A percentile compares a stretch with the other conserved stretches of the same genome.
Evolutionary conservation across 345 rosid genomes (phyloP).

Genomic region (Arabidopsis arenosa): DNA sequence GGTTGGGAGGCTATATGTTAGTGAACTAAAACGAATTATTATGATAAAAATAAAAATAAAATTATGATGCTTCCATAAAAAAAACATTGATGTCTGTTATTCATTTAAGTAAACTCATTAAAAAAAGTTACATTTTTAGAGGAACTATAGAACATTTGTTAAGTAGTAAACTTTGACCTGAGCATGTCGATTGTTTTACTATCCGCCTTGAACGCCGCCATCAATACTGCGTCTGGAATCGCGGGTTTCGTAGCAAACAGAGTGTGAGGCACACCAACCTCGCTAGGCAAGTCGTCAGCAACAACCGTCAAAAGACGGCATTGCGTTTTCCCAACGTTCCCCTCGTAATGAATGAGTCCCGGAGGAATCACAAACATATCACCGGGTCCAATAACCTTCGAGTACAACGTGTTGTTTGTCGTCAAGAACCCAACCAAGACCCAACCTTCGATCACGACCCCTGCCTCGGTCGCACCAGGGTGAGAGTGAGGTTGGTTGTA

Average conservation of each 20-base stretch:
- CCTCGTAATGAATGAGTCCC: conserved; percentile 70
- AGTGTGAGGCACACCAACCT: conserved; percentile 43
- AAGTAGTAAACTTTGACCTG: conserved; percentile 57
- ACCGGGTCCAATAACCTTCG: conserved; percentile 55
- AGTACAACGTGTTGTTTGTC: conserved; percentile 52
- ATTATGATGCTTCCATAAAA: not conserved
- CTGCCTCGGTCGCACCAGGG: conserved; percentile 62
- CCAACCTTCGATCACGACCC: conserved; percentile 59
- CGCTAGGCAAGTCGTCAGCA: conserved; percentile 68
- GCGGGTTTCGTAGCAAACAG: conserved; percentile 58
- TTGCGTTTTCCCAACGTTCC: conserved; percentile 62
- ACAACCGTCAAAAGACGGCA: conserved; percentile 63
- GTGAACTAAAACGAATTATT: not conserved
- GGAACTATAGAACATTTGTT: not conserved
- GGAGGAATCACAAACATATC: conserved; percentile 68
- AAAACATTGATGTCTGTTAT: conserved; percentile 12
- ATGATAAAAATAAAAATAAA: not conserved
- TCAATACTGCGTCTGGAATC: conserved; percentile 60
- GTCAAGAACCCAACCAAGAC: conserved; percentile 66
- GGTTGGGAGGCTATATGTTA: not conserved
- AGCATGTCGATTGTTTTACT: conserved; percentile 51
- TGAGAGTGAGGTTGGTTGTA: conserved; percentile 76
- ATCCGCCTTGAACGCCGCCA: conserved; percentile 54
- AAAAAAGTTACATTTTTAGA: conserved; percentile 11
- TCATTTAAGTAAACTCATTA: conserved; percentile 22